phyloP scores from a whole-genome alignment of 129 eudicot genomes.

The Pseudognaphalium luteoalbum region DNA sequence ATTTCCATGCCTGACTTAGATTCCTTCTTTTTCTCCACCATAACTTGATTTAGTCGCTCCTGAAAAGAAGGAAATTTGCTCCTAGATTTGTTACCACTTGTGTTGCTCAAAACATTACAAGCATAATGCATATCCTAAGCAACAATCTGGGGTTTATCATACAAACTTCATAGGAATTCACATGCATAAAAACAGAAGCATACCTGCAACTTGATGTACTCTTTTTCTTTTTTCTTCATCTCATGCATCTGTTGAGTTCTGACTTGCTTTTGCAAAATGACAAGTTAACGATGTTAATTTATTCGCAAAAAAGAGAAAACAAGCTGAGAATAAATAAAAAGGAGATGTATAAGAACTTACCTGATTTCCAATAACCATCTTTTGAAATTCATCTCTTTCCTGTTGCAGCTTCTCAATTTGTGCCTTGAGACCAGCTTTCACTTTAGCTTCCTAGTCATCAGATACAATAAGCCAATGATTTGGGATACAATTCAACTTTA shows the following conservation, averaged over 20 bases:
- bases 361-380: slow-evolving; percentile 97
- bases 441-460: slow-evolving; percentile 80
- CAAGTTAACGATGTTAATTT: slow-evolving; percentile 7
- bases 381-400: slow-evolving; percentile 95
- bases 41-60: slow-evolving; percentile 92
- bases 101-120: slow-evolving; percentile 11
- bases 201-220: slow-evolving; percentile 94
- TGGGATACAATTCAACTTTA: background rate
- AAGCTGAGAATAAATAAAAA: background rate
- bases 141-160: background rate
- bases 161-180: slow-evolving; percentile 8
- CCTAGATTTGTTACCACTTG: slow-evolving; percentile 8
- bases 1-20: slow-evolving; percentile 99
- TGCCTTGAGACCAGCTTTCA: slow-evolving; percentile 75
- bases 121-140: background rate
- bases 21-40: slow-evolving; percentile 99
- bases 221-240: slow-evolving; percentile 98
- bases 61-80: slow-evolving; percentile 32
- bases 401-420: slow-evolving; percentile 95
- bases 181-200: slow-evolving; percentile 4
- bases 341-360: slow-evolving; percentile 27
- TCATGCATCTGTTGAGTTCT: slow-evolving; percentile 96
- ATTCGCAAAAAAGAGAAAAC: background rate
- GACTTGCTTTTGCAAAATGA: slow-evolving; percentile 70
- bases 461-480: slow-evolving; percentile 4